Evolutionary conservation across 805 yeast species (phyloP).

Genomic region (Yamadazyma ubonensis): DNA sequence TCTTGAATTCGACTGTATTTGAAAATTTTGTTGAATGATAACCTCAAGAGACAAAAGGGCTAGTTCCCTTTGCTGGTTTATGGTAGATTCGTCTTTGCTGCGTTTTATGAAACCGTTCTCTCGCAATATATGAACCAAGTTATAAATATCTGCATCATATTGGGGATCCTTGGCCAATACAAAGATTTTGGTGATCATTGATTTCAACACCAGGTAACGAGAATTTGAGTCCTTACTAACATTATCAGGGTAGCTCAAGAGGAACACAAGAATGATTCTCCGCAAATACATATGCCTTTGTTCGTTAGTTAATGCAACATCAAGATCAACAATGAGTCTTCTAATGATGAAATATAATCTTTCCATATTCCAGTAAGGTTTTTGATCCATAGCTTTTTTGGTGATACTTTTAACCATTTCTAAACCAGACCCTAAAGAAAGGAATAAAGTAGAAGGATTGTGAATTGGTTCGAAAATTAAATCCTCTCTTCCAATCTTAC

Average conservation of each 20-base stretch:
- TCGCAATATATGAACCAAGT: not conserved
- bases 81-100: not conserved
- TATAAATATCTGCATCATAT: not conserved
- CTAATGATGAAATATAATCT: slow-evolving; percentile 11
- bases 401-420: slow-evolving; percentile 3
- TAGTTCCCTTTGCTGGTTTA: too few species aligned
- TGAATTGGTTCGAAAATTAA: not conserved
- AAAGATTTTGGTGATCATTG: not conserved
- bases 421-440: slow-evolving; percentile 10
- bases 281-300: slow-evolving; percentile 8
- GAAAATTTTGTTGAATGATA: too few species aligned
- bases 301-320: slow-evolving; percentile 5
- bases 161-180: not conserved
- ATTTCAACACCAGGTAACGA: not conserved
- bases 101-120: too few species aligned
- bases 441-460: not conserved
- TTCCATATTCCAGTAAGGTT: slow-evolving; percentile 10
- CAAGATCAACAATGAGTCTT: slow-evolving; percentile 11
- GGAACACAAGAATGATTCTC: slow-evolving; percentile 9
- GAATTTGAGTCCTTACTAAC: not conserved
- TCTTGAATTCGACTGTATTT: too few species aligned
- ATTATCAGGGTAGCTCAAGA: not conserved
- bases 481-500: not conserved
- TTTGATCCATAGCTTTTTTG: not conserved
- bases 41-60: too few species aligned